Base-by-base conservation (phyloP, 495 filamentous ascomycete species). In the Daldinia bambusicola region DNA sequence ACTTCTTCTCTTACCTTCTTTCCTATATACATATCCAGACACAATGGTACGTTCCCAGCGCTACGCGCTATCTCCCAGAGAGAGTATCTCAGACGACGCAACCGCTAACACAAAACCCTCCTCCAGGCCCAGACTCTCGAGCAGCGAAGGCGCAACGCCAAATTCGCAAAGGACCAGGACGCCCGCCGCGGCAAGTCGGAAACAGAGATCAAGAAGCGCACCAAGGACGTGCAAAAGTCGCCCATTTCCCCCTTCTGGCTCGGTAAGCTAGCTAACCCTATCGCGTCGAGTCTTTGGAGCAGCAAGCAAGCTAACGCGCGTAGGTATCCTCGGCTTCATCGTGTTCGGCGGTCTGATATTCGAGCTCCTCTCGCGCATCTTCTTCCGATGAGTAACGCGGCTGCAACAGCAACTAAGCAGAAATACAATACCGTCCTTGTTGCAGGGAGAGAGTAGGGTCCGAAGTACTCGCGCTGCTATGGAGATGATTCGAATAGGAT, bases 51-150 rank as follows among this genome's bases (percentile, higher is more conserved):
- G 69, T 64, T 6, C 52, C 43, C 1, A 48, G 16, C 2, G 10
- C 18, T 20, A 1, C 18, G 16, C 16, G 43, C 7, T 36, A 10
- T 10, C 9, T 6, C 34, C 34, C 34, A 36, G 34, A 4, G n/a
- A 34, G 32, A 36, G 2, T 36, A 36, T 36, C 9, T 36, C 34
- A 5, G 34, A 36, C 50, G n/a, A 31, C 10, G 8, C 2, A 45
- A 45, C 40, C 32, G 14, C 53, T 58, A 60, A 43, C 31, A 0
- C 26, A 53, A 36, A 68, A 41, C 48, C 6, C 12, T 6, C 6
- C 13, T 61, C 10, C 72, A 99, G 94, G 91, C 91, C 31, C 95
- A 99, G 90, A 99, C 95, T 67, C 94, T 93, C 32, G 88, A 94
- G 79, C 96, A 98, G 84, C 91, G 94, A 71, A 89, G 88, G 75